phyloP scores from a whole-genome alignment of 768 basidiomycete genomes.

The Mycena pura region DNA sequence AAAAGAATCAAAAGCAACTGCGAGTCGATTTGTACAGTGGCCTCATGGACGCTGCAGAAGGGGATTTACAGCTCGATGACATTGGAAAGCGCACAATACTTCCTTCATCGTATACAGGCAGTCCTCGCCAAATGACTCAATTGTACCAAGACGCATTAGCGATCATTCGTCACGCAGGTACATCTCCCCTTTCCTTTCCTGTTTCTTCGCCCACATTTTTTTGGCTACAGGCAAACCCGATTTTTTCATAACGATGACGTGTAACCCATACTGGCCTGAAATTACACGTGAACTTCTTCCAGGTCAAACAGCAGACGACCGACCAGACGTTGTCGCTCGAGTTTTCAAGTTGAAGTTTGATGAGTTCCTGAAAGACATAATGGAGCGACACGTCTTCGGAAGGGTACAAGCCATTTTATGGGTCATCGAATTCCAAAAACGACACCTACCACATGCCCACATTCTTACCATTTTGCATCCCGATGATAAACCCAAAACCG shows the following conservation, averaged over 20 bases:
- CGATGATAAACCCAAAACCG: not conserved
- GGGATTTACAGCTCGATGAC: not conserved
- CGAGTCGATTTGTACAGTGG: not conserved
- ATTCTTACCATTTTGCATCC: slow-evolving; percentile 42
- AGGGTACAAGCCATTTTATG: slow-evolving; percentile 47
- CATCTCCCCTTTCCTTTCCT: no score
- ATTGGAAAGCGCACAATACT: not conserved
- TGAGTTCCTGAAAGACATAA: slow-evolving; percentile 43
- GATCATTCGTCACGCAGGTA: not conserved
- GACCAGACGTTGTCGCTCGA: slow-evolving; percentile 55
- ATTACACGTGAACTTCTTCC: slow-evolving; percentile 45
- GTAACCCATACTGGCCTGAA: slow-evolving; percentile 58
- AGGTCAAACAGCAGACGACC: slow-evolving; percentile 45
- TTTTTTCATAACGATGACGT: slow-evolving; percentile 59
- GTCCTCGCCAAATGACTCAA: not conserved
- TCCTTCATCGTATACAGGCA: not conserved
- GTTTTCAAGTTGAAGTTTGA: slow-evolving; percentile 54
- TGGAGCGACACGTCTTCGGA: slow-evolving; percentile 49
- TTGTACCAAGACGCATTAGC: not conserved
- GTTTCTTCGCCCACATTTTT: not conserved
- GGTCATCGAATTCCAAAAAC: slow-evolving; percentile 61
- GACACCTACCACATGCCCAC: slow-evolving; percentile 60
- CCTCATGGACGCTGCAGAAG: not conserved
- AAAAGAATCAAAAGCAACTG: not conserved
- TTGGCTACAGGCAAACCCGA: slow-evolving; percentile 30